Base-by-base conservation (phyloP, 768 basidiomycete genomes). In the Hebeloma cylindrosporum region DNA sequence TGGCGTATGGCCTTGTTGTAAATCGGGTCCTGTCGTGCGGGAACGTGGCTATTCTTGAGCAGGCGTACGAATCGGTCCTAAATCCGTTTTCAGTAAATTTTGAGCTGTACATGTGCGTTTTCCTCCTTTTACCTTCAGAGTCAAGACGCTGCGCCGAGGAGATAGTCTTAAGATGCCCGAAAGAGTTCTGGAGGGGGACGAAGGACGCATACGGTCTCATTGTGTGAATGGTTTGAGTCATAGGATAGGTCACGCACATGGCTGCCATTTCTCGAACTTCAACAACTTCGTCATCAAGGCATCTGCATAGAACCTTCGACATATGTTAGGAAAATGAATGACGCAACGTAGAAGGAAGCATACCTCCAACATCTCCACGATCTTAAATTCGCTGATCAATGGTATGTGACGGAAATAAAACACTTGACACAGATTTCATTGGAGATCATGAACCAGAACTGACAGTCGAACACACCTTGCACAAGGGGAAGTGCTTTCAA, bases 241-340 rank as follows among this genome's bases (percentile, higher is more conserved):
- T 23, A 29, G 16, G n/a, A 18, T 41, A 26, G 14, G 31, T 26
- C 33, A 66, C 82, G 61, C 53, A 94, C 81, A 82, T 82, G 14
- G 88, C 87, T 16, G 89, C 89, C 80, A 88, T 91, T 66, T 93
- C 88, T 30, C 92, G 76, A 14, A 94, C 92, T 69, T 94, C 92
- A 7, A 90, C 81, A 11, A 91, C 83, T 50, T 91, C 88, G 60
- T 94, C 92, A 52, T 88, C 82, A 20, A 94, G 67, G 52, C 90
- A 91, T 57, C 80, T 72, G 52, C 86, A 88, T 3, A 94, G 70
- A 26, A 89, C 83, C 82, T 90, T 25, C 31, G 9, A 43, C 29
- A 40, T 26, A 29, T 11, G 11, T 18, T 33, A 14, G 21, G 22
- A 4, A 38, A 29, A 4, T 23, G 8, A 34, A 28, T 33, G 40